Base-by-base conservation (phyloP, 2,329 filamentous ascomycete genomes). In the Diaporthe vexans region DNA sequence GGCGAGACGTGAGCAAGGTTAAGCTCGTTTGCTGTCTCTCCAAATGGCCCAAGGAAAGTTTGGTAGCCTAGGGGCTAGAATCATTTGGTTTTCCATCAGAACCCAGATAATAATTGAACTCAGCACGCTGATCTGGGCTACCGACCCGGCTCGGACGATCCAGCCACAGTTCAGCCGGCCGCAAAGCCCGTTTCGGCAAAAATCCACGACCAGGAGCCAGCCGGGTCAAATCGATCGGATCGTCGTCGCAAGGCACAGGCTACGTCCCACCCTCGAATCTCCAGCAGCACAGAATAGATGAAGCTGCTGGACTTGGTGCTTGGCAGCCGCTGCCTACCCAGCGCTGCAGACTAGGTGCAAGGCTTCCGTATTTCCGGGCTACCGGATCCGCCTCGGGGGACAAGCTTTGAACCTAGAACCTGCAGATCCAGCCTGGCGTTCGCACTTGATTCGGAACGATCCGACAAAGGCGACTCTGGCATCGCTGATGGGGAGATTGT, bases 371-470 rank as follows among this genome's bases (percentile, higher is more conserved):
- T 21, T 37, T 24, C 46, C 63, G 63, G 46, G 33, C 63, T 52
- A 19, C 63, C 63, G 63, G 63, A 29, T 52, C 63, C 21, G 46
- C n/a, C 63, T 52, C 46, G 63, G 46, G 63, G n/a, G 26, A 67
- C 29, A 67, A 68, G 63, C 63, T 40, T 68, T 68, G 46, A 54
- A 21, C 48, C 48, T 40, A 54, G 63, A 26, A 68, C 48, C 13
- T 68, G 63, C 63, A 68, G 48, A 52, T 63, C 63, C 46, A 21
- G n/a, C 46, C 63, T 54, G 63, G 46, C 46, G 29, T 54, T 68
- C 33, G 33, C 63, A 68, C 59, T 63, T 65, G 40, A 54, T 68
- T 68, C 63, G 63, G 63, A 68, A 40, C 63, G 63, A 68, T 37
- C 63, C 63, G 63, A 54, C 63, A 17, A 24, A 52, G 63, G 46